Base-by-base conservation (phyloP, 345 rosid species). In the Eucalyptus guilfoylei region DNA sequence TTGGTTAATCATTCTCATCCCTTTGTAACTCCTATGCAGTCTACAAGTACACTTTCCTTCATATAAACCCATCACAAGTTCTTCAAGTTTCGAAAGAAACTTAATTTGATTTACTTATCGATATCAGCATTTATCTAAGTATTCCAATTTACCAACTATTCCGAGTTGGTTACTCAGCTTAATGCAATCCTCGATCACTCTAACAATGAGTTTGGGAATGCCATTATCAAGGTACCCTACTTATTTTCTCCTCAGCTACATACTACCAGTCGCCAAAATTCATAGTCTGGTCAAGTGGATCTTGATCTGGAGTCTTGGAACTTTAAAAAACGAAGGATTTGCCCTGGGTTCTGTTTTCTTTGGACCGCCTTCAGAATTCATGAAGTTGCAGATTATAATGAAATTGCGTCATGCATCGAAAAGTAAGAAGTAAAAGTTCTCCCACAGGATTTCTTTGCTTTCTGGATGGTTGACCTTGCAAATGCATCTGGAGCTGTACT, bases 171-270 rank as follows among this genome's bases (percentile, higher is more conserved):
- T 23, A 21, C 97, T 62, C 98, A 97, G 91, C 93, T 96, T 23
- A 16, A 49, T 32, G 99, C 97, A 34, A 95, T 97, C 2, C 93
- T 96, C 67, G 96, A 97, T 91, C 97, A 93, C 92, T 97, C 93
- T 94, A 95, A 96, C 89, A 91, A 95, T 90, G 88, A 91, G 16
- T 95, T 89, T 86, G 98, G 97, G 30, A 93, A 91, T 89, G 93
- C 98, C 86, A 93, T 95, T 86, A 95, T 91, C 94, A 97, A 96
- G 98, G 98, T 96, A 89, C 30, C 52, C 76, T 9, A 50, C 87
- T 47, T 88, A 47, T 81, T n/a, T 62, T 47, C n/a, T 37, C 1
- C n/a, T 24, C 14, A 13, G 42, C 37, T 40, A 17, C 67, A 28
- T 5, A 26, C 67, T 28, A 60, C 67, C 62, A 26, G n/a, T 42